phyloP scores from a whole-genome alignment of 2,329 filamentous ascomycete species.

The Claviceps sp. region DNA sequence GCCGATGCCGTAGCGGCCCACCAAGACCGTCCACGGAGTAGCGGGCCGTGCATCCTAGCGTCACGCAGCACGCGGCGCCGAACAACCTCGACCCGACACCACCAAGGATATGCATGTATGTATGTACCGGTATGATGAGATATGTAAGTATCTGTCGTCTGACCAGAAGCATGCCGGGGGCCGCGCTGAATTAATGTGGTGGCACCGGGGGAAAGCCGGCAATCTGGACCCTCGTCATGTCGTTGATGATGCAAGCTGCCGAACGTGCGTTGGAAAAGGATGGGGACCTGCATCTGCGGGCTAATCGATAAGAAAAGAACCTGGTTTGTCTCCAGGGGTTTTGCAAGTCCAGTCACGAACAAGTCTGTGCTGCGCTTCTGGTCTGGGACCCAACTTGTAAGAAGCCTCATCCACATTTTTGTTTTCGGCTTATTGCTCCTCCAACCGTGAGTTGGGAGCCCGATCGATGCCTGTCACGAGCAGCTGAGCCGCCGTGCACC shows the following conservation, averaged over 20 bases:
- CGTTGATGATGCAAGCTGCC: background rate
- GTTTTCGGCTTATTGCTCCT: background rate
- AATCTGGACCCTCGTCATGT: background rate
- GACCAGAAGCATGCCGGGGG: too few species aligned
- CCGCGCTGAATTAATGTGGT: too few species aligned
- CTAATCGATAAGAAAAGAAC: constrained; percentile 4
- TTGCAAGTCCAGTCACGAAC: constrained; percentile 1
- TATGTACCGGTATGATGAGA: background rate
- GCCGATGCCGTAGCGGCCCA: background rate
- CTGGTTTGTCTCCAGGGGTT: constrained; percentile 4
- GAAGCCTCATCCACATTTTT: background rate
- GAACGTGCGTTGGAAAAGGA: background rate
- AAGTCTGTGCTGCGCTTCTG: background rate
- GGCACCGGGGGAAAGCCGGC: too few species aligned
- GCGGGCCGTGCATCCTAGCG: background rate
- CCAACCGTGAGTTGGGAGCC: background rate
- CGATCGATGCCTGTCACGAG: background rate
- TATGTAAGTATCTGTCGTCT: background rate
- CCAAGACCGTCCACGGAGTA: background rate
- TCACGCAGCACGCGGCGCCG: too few species aligned
- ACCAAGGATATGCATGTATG: background rate
- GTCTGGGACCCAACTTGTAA: background rate
- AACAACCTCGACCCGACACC: too few species aligned
- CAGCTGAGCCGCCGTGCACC: constrained; percentile 1
- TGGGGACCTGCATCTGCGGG: background rate